A percentile compares a stretch with the other conserved stretches of the same genome.
Conservation (phyloP, 345 rosid genomes). For the Sisymbrium altissimum region DNA sequence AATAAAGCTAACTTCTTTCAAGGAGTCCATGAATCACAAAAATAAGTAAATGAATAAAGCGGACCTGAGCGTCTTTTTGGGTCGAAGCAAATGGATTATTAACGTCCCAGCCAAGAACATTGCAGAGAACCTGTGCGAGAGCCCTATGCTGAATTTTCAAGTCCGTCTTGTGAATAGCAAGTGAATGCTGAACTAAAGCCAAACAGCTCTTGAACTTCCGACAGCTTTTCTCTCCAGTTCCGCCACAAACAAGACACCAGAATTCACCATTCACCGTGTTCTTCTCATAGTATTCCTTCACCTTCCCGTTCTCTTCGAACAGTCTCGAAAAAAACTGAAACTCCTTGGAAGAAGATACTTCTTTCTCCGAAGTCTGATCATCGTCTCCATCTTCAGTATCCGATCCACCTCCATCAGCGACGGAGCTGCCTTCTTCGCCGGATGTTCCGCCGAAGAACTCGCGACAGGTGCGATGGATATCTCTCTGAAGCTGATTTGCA, state of each 20-base stretch:
- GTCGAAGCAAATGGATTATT: slow-evolving; percentile 31
- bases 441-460: slow-evolving; percentile 32
- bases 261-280: slow-evolving; percentile 50
- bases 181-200: slow-evolving; percentile 65
- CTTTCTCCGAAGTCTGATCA: slow-evolving; percentile 20
- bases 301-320: slow-evolving; percentile 45
- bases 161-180: slow-evolving; percentile 43
- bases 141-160: slow-evolving; percentile 62
- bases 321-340: slow-evolving; percentile 42
- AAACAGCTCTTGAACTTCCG: slow-evolving; percentile 57
- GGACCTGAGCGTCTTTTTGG: slow-evolving; percentile 28
- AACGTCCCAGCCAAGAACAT: slow-evolving; percentile 77
- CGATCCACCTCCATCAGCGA: slow-evolving; percentile 9
- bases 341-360: slow-evolving; percentile 31
- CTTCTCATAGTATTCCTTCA: slow-evolving; percentile 59
- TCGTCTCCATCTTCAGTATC: slow-evolving; percentile 32
- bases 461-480: slow-evolving; percentile 39
- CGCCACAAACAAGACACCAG: slow-evolving; percentile 67
- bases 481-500: slow-evolving; percentile 39
- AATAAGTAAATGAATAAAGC: neutral
- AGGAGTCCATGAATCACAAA: neutral
- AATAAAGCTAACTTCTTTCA: neutral
- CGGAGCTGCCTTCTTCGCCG: slow-evolving; percentile 34
- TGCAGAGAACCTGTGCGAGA: slow-evolving; percentile 59
- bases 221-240: slow-evolving; percentile 39